Evolutionary conservation across 306 rosid species (phyloP), one percentile per base, ranked within the genome.

Genomic region (Lagenaria siceraria): DNA sequence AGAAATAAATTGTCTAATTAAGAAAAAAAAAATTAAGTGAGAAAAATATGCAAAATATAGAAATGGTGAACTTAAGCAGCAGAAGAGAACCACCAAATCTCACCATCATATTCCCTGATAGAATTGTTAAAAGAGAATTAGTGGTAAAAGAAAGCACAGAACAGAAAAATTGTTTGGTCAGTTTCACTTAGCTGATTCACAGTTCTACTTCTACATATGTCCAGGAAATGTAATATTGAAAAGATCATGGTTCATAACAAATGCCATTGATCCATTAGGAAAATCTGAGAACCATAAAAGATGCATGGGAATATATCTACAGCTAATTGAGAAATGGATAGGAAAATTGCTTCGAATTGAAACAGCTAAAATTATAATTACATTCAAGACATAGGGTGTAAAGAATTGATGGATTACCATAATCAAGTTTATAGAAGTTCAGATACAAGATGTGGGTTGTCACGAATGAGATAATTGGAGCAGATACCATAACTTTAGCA

Each of bases 361-460:
- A 35, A 49, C 19, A 52, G 19, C 29, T 6, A 14, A 46, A 46
- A 42, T 18, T 17, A 42, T 42, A 42, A 15, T 38, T 42, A 21
- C 74, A 38, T 11, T 68, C 77, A 74, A 60, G 78, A 71, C 17
- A 73, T 7, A 43, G 7, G 18, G 78, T 36, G 49, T 10, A 52
- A 56, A 78, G 27, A 68, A 46, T 82, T 60, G 76, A 68, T 64
- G 81, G 12, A 79, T 86, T 92, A 92, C 99, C 96, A 11, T 86
- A 75, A 80, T 90, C 88, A 79, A 95, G 89, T 52, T 87, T 84
- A 55, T 90, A 95, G 88, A 86, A 88, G 83, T 95, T 95, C 79
- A 95, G 93, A 83, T 88, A 95, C 87, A 95, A 72, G 83, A 95
- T 88, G 84, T 95, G 97, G 38, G 97, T 95, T 56, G 97, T 87